Conservation (phyloP, 345 rosid genomes). For the Camelina neglecta region DNA sequence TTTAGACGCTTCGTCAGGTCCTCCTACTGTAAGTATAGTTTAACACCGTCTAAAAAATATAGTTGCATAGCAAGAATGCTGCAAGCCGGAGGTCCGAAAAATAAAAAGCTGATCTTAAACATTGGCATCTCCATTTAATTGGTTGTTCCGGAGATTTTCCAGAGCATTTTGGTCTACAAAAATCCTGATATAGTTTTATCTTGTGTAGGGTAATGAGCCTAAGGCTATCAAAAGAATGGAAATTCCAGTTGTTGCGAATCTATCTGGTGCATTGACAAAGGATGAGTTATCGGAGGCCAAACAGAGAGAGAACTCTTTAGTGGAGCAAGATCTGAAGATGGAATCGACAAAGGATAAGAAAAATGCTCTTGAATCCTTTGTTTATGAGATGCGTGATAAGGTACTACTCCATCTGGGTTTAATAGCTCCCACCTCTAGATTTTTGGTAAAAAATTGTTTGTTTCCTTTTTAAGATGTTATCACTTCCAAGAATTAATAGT, state of each 20-base stretch:
- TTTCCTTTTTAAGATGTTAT: constrained; percentile 11
- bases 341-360: constrained; percentile 73
- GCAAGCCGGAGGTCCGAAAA: neutral
- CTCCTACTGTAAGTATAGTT: constrained; percentile 50
- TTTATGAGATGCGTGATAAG: constrained; percentile 87
- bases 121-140: constrained; percentile 12
- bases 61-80: constrained; percentile 3
- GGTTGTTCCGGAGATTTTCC: constrained; percentile 14
- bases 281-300: constrained; percentile 59
- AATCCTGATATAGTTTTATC: constrained; percentile 23
- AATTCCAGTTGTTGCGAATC: constrained; percentile 57
- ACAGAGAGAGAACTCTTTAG: constrained; percentile 62
- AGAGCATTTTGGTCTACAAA: constrained; percentile 19
- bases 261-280: constrained; percentile 60
- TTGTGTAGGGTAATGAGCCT: constrained; percentile 52
- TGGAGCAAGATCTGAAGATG: constrained; percentile 69
- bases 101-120: constrained; percentile 20
- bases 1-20: constrained; percentile 34
- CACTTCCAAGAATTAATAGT: neutral
- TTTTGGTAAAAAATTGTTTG: neutral
- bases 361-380: constrained; percentile 81
- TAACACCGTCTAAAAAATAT: constrained; percentile 15
- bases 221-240: constrained; percentile 55
- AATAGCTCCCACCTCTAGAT: neutral
- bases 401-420: constrained; percentile 46